A percentile compares a stretch with the other conserved stretches of the same genome.
These are phyloP conservation scores for Orbilia javanica DNA, from an alignment of 2,329 filamentous ascomycete species.

Conservation along the genomic window DNA sequence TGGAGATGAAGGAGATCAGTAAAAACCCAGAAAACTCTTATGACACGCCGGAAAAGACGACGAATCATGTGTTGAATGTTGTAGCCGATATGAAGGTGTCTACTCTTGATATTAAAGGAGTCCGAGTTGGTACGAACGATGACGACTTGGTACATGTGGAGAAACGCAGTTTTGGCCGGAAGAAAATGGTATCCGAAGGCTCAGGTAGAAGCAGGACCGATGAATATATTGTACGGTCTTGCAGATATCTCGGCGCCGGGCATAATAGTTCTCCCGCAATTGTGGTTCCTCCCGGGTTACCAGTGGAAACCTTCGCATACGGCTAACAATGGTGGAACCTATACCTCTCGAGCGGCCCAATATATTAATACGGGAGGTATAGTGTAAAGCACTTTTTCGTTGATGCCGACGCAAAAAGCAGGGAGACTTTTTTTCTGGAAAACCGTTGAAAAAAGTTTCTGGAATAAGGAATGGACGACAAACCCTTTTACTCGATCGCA, in stretches of 20 bases:
- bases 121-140: slow-evolving; percentile 33
- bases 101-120: slow-evolving; percentile 36
- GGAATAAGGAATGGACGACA: slow-evolving; percentile 34
- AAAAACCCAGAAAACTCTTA: slow-evolving; percentile 49
- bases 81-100: slow-evolving; percentile 39
- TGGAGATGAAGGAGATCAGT: slow-evolving; percentile 59
- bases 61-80: slow-evolving; percentile 58
- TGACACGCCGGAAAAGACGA: slow-evolving; percentile 59
- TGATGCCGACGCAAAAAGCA: slow-evolving; percentile 33
- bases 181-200: background rate
- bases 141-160: slow-evolving; percentile 8
- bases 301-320: slow-evolving; percentile 51
- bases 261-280: slow-evolving; percentile 8
- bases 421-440: slow-evolving; percentile 2
- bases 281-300: slow-evolving; percentile 30
- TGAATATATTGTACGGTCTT: background rate
- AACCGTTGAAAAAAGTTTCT: slow-evolving; percentile 33
- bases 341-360: slow-evolving; percentile 19
- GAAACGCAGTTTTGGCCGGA: background rate
- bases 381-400: slow-evolving; percentile 56
- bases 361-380: slow-evolving; percentile 22
- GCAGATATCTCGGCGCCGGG: background rate
- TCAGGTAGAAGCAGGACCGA: background rate
- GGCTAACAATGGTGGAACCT: slow-evolving; percentile 59
- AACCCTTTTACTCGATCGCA: slow-evolving; percentile 47